Evolutionary conservation across 2,329 filamentous ascomycete species (phyloP).

Genomic region (Alternaria sp.): DNA sequence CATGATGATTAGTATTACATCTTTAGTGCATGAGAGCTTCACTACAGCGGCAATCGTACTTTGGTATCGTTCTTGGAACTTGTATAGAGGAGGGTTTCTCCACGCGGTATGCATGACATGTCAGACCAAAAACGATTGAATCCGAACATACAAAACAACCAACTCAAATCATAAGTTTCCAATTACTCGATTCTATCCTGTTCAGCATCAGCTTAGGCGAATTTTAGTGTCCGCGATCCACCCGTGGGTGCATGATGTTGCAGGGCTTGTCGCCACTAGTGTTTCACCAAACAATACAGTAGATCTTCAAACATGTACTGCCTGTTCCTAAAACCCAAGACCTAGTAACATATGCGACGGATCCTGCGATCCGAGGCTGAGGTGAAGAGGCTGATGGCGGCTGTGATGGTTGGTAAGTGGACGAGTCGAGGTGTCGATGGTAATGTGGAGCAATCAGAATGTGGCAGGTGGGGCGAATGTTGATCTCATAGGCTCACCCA

Average conservation of each 20-base stretch:
- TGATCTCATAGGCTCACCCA: background rate
- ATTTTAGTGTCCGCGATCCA: constrained; percentile 7
- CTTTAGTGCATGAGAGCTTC: background rate
- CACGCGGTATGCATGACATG: background rate
- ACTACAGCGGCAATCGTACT: background rate
- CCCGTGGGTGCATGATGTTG: constrained; percentile 16
- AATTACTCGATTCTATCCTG: background rate
- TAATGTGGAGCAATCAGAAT: constrained; percentile 6
- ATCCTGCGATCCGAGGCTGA: background rate
- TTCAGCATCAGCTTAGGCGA: background rate
- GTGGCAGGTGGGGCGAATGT: constrained; percentile 10
- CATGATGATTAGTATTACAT: no score
- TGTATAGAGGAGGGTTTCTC: background rate
- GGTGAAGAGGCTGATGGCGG: background rate
- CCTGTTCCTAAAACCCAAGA: constrained; percentile 10
- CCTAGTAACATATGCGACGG: constrained; percentile 9
- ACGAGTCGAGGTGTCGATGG: constrained; percentile 5
- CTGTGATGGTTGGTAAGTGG: constrained; percentile 9
- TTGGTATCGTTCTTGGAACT: background rate
- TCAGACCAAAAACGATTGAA: background rate
- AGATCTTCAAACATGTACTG: constrained; percentile 32
- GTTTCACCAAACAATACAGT: constrained; percentile 35
- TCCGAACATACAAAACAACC: constrained; percentile 11
- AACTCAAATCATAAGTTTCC: constrained; percentile 8
- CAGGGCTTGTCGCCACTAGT: constrained; percentile 29